Conservation (phyloP, 257 asterid species). For the Coffea eugenioides region DNA sequence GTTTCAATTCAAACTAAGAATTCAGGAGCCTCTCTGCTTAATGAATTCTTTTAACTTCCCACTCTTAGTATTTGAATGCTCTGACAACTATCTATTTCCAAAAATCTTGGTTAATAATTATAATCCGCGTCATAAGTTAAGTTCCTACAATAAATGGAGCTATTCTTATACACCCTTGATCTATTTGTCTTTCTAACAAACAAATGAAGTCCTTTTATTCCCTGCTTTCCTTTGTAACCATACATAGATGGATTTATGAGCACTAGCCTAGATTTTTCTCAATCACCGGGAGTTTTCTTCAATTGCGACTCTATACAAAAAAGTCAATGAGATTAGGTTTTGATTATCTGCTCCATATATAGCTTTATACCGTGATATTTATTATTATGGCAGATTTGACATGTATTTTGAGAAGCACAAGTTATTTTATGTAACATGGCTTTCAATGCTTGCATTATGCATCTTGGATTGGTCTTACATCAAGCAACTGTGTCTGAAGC, state of each 20-base stretch:
- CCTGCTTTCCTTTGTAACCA: neutral
- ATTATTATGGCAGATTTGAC: neutral
- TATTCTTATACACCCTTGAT: neutral
- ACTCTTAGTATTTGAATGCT: neutral
- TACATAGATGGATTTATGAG: neutral
- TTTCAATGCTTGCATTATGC: neutral
- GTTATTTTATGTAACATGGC: neutral
- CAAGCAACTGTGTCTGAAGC: neutral
- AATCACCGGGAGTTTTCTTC: neutral
- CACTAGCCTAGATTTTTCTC: no score
- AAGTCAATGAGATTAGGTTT: no score
- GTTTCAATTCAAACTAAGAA: neutral
- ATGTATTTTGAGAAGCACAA: no score
- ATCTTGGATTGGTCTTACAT: neutral
- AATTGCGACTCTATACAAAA: neutral
- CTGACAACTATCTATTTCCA: neutral
- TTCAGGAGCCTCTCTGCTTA: neutral
- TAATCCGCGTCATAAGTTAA: neutral
- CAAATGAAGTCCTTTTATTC: neutral
- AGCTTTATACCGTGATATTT: neutral
- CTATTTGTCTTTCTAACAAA: neutral
- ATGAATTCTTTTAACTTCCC: neutral
- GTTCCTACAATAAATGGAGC: neutral
- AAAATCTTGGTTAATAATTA: no score
- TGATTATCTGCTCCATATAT: no score